Percentiles rank a stretch among this genome's conserved stretches.
Evolutionary conservation across 768 basidiomycete species (phyloP).

Genomic region (Macrolepiota fuliginosa): DNA sequence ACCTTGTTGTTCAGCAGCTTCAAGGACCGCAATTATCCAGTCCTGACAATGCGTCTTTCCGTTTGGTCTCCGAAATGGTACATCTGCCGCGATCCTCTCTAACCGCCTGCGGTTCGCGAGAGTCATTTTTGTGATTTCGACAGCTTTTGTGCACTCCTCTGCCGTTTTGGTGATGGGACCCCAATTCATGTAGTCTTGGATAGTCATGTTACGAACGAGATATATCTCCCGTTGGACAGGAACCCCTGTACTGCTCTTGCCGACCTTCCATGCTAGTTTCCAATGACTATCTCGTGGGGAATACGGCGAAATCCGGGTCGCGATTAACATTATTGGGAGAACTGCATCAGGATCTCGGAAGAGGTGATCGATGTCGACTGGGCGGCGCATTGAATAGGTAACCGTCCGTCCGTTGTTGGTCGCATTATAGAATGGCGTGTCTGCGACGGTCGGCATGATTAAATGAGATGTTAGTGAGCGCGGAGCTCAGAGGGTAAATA

Average conservation of each 20-base stretch:
- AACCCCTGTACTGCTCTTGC: slow-evolving; percentile 8
- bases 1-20: slow-evolving; percentile 11
- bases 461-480: not conserved
- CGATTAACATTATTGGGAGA: slow-evolving; percentile 8
- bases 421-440: not conserved
- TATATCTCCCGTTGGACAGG: slow-evolving; percentile 11
- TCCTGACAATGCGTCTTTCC: slow-evolving; percentile 12
- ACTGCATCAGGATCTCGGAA: slow-evolving; percentile 7
- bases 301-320: slow-evolving; percentile 4
- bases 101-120: slow-evolving; percentile 9
- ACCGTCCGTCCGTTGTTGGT: not conserved
- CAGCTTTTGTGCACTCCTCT: slow-evolving; percentile 6
- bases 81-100: slow-evolving; percentile 7
- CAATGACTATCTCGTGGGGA: slow-evolving; percentile 11
- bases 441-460: not conserved
- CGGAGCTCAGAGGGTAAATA: not conserved
- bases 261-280: slow-evolving; percentile 13
- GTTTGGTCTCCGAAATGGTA: slow-evolving; percentile 1
- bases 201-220: slow-evolving; percentile 7
- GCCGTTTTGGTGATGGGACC: slow-evolving; percentile 12
- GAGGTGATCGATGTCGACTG: slow-evolving; percentile 13
- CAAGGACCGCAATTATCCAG: slow-evolving; percentile 10
- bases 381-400: slow-evolving; percentile 13
- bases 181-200: slow-evolving; percentile 11
- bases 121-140: slow-evolving; percentile 12